Evolutionary conservation across 495 filamentous ascomycete species (phyloP).

Genomic region (Penicillium lividum): DNA sequence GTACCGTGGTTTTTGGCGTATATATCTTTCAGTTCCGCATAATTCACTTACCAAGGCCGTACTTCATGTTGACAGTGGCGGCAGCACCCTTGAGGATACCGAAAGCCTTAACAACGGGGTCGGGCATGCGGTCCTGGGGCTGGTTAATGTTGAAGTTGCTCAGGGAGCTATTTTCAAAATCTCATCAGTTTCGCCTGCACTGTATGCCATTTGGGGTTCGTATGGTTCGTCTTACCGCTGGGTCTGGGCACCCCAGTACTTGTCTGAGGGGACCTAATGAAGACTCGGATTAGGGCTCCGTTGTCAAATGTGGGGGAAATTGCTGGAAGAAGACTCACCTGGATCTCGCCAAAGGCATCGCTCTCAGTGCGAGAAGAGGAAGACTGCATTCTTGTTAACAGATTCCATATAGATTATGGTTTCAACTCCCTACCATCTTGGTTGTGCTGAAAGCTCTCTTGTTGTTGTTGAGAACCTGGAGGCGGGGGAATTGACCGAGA

Average conservation of each 20-base stretch:
- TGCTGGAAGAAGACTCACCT: slow-evolving; percentile 37
- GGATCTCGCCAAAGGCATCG: slow-evolving; percentile 96
- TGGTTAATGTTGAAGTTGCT: slow-evolving; percentile 99
- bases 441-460: slow-evolving; percentile 48
- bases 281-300: slow-evolving; percentile 20
- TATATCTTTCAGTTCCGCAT: background rate
- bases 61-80: slow-evolving; percentile 93
- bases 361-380: slow-evolving; percentile 69
- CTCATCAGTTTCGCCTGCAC: slow-evolving; percentile 15
- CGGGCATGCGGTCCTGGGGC: slow-evolving; percentile 97
- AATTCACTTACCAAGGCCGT: slow-evolving; percentile 76
- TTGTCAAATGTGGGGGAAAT: background rate
- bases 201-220: background rate
- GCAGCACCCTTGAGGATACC: slow-evolving; percentile 97
- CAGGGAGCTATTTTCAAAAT: slow-evolving; percentile 61
- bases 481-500: slow-evolving; percentile 42
- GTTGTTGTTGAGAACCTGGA: slow-evolving; percentile 42
- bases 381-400: slow-evolving; percentile 28
- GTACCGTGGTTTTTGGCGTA: background rate
- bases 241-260: slow-evolving; percentile 99
- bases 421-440: slow-evolving; percentile 40
- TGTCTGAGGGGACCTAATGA: slow-evolving; percentile 75
- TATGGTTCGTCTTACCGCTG: slow-evolving; percentile 62
- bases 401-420: background rate
- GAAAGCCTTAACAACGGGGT: slow-evolving; percentile 87